Evolutionary conservation across 2,329 filamentous ascomycete species (phyloP).

Genomic region (Beauveria sp.): DNA sequence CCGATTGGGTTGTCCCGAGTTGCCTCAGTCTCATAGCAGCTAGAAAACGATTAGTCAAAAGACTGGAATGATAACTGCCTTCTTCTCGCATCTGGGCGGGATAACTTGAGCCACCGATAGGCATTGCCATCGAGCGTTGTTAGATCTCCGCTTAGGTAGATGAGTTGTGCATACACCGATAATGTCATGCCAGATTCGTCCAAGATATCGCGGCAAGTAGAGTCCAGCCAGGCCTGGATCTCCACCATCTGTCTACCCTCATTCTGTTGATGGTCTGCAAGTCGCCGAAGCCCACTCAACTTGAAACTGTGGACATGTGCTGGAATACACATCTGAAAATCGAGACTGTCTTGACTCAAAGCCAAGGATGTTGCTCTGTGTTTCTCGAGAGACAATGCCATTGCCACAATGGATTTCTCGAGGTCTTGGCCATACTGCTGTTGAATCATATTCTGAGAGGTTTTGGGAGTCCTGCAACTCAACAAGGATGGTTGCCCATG

Average conservation of each 20-base stretch:
- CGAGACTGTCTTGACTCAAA: neutral
- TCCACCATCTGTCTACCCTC: slow-evolving; percentile 41
- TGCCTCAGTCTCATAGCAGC: slow-evolving; percentile 60
- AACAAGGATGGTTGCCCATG: too few relatives aligned
- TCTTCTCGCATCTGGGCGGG: neutral
- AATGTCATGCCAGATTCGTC: slow-evolving; percentile 57
- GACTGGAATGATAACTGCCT: neutral
- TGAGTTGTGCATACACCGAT: slow-evolving; percentile 45
- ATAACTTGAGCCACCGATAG: slow-evolving; percentile 39
- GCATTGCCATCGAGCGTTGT: slow-evolving; percentile 44
- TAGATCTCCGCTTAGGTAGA: slow-evolving; percentile 47
- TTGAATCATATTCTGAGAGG: neutral
- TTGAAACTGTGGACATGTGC: slow-evolving; percentile 60
- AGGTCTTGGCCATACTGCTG: slow-evolving; percentile 4
- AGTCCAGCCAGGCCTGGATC: slow-evolving; percentile 42
- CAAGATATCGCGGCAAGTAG: slow-evolving; percentile 48
- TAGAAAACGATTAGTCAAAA: slow-evolving; percentile 18
- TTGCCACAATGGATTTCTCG: neutral
- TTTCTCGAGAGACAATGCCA: neutral
- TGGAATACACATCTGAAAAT: slow-evolving; percentile 34
- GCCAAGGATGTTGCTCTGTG: neutral
- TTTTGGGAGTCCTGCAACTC: neutral
- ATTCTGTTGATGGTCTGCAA: slow-evolving; percentile 37
- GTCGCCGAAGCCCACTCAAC: slow-evolving; percentile 50
- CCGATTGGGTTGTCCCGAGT: slow-evolving; percentile 45